These are phyloP conservation scores for Trichophyton schoenleinii DNA, from an alignment of 2,329 filamentous ascomycete genomes.

Conservation along the genomic window DNA sequence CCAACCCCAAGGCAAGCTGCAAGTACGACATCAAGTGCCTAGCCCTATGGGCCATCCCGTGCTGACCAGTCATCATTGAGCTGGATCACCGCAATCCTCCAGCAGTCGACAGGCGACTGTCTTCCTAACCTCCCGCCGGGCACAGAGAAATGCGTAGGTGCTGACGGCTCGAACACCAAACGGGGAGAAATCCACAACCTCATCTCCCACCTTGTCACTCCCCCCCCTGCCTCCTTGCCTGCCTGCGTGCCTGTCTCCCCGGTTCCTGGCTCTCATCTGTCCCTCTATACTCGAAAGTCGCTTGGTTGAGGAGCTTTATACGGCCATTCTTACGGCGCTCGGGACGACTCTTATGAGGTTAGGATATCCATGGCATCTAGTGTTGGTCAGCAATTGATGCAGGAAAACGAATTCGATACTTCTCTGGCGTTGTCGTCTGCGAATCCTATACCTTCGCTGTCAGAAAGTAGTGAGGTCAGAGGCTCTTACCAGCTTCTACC, in stretches of 20 bases:
- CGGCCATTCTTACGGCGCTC: not conserved
- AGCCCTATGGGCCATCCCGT: conserved; percentile 1
- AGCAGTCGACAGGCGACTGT: not conserved
- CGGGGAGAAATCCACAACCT: not conserved
- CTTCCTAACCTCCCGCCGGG: not conserved
- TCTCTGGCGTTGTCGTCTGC: conserved; percentile 12
- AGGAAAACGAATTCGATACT: conserved; percentile 16
- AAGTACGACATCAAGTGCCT: conserved; percentile 3
- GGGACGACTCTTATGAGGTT: not conserved
- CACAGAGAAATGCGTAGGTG: not conserved
- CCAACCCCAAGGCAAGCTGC: not conserved
- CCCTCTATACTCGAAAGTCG: too few species aligned
- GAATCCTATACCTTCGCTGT: conserved; percentile 7
- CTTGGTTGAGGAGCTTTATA: too few species aligned
- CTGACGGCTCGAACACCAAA: not conserved
- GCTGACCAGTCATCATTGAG: conserved; percentile 1
- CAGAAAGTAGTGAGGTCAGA: conserved; percentile 8
- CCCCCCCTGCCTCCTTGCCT: not conserved
- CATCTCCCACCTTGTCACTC: not conserved
- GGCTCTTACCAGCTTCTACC: conserved; percentile 10
- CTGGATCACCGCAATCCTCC: not conserved
- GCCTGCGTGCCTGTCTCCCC: too few species aligned
- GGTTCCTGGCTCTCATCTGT: too few species aligned
- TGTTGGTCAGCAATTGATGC: conserved; percentile 14
- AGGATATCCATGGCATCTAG: conserved; percentile 16